A percentile compares a stretch with the other conserved stretches of the same genome.
These are phyloP conservation scores for Paraphaeosphaeria minitans DNA, from an alignment of 2,329 filamentous ascomycete species.

Conservation along the genomic window DNA sequence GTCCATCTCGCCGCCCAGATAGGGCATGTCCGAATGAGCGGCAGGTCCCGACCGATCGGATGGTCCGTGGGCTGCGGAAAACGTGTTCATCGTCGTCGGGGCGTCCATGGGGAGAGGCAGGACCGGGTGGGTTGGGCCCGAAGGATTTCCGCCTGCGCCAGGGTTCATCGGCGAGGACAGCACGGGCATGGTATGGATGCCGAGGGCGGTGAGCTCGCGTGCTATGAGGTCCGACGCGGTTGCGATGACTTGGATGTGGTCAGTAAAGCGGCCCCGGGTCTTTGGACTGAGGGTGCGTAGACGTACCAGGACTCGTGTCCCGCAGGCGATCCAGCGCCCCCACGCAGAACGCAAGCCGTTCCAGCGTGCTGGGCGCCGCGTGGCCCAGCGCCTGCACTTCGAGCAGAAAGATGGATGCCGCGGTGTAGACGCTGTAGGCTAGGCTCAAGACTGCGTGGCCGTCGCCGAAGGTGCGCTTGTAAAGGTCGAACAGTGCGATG, in stretches of 20 bases:
- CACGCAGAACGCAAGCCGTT: constrained; percentile 11
- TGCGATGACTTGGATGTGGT: constrained; percentile 6
- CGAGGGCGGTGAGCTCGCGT: constrained; percentile 11
- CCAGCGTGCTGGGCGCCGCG: constrained; percentile 10
- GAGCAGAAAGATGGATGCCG: constrained; percentile 18
- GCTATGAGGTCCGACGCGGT: constrained; percentile 9
- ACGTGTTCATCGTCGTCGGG: not conserved
- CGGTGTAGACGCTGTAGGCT: constrained; percentile 18
- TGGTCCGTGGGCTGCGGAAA: not conserved
- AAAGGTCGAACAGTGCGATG: constrained; percentile 16
- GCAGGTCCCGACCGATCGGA: constrained; percentile 1
- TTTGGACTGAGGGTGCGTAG: not conserved
- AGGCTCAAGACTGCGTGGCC: constrained; percentile 16
- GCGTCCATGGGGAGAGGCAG: not conserved
- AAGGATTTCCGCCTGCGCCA: not conserved
- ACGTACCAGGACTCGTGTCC: constrained; percentile 14
- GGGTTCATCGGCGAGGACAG: not conserved
- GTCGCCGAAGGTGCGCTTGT: constrained; percentile 15
- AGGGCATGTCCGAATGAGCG: constrained; percentile 7
- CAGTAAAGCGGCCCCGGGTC: not conserved
- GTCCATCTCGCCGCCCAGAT: constrained; percentile 10
- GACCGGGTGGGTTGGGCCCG: not conserved
- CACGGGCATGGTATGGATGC: constrained; percentile 4
- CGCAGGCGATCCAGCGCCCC: constrained; percentile 10
- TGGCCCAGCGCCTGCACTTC: constrained; percentile 16